phyloP scores from a whole-genome alignment of 306 rosid species.

The Lupinus albus region DNA sequence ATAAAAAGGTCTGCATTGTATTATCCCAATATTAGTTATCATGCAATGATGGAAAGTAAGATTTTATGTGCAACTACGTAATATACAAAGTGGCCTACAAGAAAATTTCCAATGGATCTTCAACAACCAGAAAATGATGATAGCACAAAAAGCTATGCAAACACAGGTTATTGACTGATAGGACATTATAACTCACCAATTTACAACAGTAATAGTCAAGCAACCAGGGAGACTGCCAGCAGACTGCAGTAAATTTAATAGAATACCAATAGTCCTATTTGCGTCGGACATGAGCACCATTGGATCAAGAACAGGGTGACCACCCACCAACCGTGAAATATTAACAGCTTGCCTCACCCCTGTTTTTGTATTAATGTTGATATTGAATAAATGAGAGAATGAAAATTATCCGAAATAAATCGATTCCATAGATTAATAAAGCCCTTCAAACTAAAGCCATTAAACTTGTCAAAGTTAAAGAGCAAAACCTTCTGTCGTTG shows the following conservation, averaged over 20 bases:
- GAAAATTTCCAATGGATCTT: constrained; percentile 17
- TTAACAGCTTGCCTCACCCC: constrained; percentile 65
- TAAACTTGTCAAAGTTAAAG: constrained; percentile 31
- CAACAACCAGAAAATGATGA: constrained; percentile 29
- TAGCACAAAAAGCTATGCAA: constrained; percentile 21
- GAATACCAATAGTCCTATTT: constrained; percentile 68
- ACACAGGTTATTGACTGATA: constrained; percentile 31
- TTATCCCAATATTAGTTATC: not conserved
- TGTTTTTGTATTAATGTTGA: constrained; percentile 41
- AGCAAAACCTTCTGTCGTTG: constrained; percentile 69
- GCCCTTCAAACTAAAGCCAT: constrained; percentile 19
- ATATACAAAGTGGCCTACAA: constrained; percentile 11
- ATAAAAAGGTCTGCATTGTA: not conserved
- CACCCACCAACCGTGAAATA: constrained; percentile 77
- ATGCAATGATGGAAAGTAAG: not conserved
- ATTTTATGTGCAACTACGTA: constrained; percentile 15
- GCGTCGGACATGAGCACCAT: constrained; percentile 78
- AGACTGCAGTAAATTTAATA: constrained; percentile 77
- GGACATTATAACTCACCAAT: constrained; percentile 72
- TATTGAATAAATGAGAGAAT: constrained; percentile 35
- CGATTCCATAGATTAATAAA: constrained; percentile 26
- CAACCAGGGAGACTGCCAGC: constrained; percentile 72
- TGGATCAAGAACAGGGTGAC: constrained; percentile 83
- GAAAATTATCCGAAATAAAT: constrained; percentile 30
- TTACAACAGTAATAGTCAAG: constrained; percentile 73